Conservation (phyloP, 164 flowering plant genomes). For the Buxus sempervirens region DNA sequence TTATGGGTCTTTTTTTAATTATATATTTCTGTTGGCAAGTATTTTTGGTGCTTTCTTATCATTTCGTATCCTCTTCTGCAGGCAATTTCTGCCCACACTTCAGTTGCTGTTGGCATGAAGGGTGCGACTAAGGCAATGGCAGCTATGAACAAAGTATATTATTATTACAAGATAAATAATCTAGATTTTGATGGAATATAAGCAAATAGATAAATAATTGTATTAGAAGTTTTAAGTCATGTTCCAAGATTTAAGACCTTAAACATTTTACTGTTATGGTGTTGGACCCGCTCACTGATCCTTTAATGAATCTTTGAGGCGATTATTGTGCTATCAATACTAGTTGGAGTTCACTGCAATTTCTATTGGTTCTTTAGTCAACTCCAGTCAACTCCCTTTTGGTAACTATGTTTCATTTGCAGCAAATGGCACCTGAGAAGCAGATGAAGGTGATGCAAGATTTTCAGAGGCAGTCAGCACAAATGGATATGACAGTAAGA, state of each 20-base stretch:
- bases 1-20: not conserved
- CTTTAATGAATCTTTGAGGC: not conserved
- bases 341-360: not conserved
- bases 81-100: slow-evolving; percentile 86
- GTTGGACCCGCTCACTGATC: not conserved
- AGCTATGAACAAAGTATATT: slow-evolving; percentile 87
- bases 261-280: not conserved
- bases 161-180: not conserved
- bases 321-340: not conserved
- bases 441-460: slow-evolving; percentile 74
- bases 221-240: not conserved
- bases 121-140: slow-evolving; percentile 91
- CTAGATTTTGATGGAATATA: too few species aligned
- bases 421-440: slow-evolving; percentile 92
- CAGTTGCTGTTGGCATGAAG: slow-evolving; percentile 86
- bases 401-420: slow-evolving; percentile 20
- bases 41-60: slow-evolving; percentile 3
- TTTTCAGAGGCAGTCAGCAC: slow-evolving; percentile 93
- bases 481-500: slow-evolving; percentile 95
- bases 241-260: not conserved
- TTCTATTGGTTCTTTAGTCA: not conserved
- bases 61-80: slow-evolving; percentile 24
- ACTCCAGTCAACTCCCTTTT: too few species aligned
- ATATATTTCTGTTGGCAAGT: not conserved
- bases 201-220: not conserved